phyloP scores from a whole-genome alignment of 2,329 filamentous ascomycete species.

The Ophiostoma australiae region DNA sequence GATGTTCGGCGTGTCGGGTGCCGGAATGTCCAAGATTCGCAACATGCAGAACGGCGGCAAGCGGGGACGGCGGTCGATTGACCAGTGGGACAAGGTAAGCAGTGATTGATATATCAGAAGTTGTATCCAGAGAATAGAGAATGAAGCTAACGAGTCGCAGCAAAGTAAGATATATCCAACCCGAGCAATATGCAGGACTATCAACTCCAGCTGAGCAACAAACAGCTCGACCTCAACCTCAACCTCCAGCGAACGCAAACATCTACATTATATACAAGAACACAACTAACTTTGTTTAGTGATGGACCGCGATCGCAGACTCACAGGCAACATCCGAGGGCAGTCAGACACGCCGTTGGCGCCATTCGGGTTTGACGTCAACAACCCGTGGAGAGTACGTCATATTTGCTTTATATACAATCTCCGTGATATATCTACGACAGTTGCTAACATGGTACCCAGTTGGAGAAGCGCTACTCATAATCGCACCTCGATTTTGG shows the following conservation, averaged over 20 bases:
- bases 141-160: constrained; percentile 38
- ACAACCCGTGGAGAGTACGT: constrained; percentile 60
- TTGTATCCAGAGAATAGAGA: constrained; percentile 9
- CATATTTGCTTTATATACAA: too few relatives aligned
- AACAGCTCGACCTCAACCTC: background rate
- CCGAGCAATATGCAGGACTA: background rate
- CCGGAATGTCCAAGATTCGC: constrained; percentile 53
- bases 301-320: constrained; percentile 60
- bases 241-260: background rate
- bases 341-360: constrained; percentile 53
- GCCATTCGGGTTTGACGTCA: constrained; percentile 57
- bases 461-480: constrained; percentile 50
- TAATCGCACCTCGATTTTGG: constrained; percentile 32
- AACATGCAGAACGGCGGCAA: constrained; percentile 58
- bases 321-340: constrained; percentile 55
- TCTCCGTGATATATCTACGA: background rate
- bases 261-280: background rate
- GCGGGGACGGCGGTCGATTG: constrained; percentile 54
- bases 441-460: constrained; percentile 26
- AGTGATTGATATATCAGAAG: too few relatives aligned
- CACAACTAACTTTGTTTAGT: constrained; percentile 39
- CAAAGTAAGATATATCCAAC: constrained; percentile 44
- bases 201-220: background rate
- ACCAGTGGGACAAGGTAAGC: constrained; percentile 59
- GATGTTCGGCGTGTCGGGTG: constrained; percentile 61